Evolutionary conservation across 495 filamentous ascomycete genomes (phyloP).

Genomic region (Xylaria curta): DNA sequence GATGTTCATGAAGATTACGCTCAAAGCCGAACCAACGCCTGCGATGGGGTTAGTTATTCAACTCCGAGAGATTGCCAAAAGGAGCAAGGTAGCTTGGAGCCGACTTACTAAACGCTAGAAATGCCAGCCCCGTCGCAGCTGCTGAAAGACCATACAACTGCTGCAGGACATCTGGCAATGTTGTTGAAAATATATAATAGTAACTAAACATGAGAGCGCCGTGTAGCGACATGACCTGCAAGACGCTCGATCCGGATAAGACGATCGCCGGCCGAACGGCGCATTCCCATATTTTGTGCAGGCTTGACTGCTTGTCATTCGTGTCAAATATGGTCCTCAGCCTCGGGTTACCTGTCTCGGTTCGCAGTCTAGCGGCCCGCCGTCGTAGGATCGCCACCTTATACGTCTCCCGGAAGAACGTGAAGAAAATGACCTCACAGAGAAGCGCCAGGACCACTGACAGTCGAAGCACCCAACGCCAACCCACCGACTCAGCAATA

Average conservation of each 20-base stretch:
- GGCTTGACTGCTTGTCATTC: slow-evolving; percentile 28
- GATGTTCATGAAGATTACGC: slow-evolving; percentile 53
- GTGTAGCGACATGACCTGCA: slow-evolving; percentile 57
- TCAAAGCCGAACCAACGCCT: slow-evolving; percentile 59
- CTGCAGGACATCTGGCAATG: slow-evolving; percentile 57
- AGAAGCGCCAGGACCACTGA: slow-evolving; percentile 54
- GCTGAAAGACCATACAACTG: slow-evolving; percentile 55
- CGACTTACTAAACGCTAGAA: slow-evolving; percentile 59
- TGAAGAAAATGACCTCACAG: slow-evolving; percentile 55
- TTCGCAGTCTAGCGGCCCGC: slow-evolving; percentile 48
- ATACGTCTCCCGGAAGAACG: slow-evolving; percentile 58
- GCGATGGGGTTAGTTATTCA: slow-evolving; percentile 34
- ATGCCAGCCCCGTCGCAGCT: slow-evolving; percentile 51
- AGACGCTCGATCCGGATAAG: slow-evolving; percentile 53
- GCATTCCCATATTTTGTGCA: slow-evolving; percentile 44
- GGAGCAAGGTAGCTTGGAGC: neutral
- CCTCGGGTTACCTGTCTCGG: slow-evolving; percentile 48
- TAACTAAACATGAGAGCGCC: slow-evolving; percentile 58
- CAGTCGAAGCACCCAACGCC: slow-evolving; percentile 63
- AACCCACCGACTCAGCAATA: slow-evolving; percentile 64
- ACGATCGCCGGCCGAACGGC: slow-evolving; percentile 56
- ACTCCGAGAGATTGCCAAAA: neutral
- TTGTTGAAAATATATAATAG: slow-evolving; percentile 61
- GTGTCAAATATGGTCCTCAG: slow-evolving; percentile 55
- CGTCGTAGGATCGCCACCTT: slow-evolving; percentile 54